Evolutionary conservation across 768 basidiomycete species (phyloP), one percentile per base, ranked within the genome.

Genomic region (Boletus reticuloceps): DNA sequence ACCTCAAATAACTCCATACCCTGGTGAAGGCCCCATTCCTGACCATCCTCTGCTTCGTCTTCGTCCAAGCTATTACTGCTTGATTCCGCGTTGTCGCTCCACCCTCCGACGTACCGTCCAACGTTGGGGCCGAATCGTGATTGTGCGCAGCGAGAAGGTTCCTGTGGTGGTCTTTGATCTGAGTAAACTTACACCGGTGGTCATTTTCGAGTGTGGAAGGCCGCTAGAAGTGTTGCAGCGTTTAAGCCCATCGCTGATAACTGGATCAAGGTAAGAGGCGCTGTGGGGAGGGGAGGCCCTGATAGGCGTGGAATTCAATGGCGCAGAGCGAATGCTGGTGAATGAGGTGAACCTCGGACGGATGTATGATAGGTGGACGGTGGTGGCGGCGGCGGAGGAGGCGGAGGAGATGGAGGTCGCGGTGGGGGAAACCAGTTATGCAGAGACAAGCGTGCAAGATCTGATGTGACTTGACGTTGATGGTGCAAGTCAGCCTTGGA

Each of bases 1-100:
- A 96, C 91, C 68, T 96, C 91, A 60, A 90, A 91, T 17, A 95
- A 79, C 65, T 89, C 88, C 85, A 94, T 91, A 58, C 85, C 88
- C 67, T 88, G 88, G 66, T 79, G 84, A 38, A 89, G 77, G 6
- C 89, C 88, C 87, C 89, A 91, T 66, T 88, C 88, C 39, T 75
- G 74, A 4, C 74, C 74, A 19, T 80, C 81, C 6, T 76, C 71
- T 5, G 70, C 77, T 19, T 89, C 85, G 41, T 82, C 82, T 68
- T 85, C 87, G 44, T 82, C 79, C 50, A 84, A 74, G 67, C 86
- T 88, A 56, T 83, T 85, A 67, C 82, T 86, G 65, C 81, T 84
- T 47, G 78, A 80, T 55, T 85, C 86, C 14, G 74, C 77, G 36
- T 76, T 71, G 48, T 85, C 84, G 53, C 79, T 77, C 79, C 82